phyloP scores from a whole-genome alignment of 768 basidiomycete genomes.

The Tephrocybe sp. region DNA sequence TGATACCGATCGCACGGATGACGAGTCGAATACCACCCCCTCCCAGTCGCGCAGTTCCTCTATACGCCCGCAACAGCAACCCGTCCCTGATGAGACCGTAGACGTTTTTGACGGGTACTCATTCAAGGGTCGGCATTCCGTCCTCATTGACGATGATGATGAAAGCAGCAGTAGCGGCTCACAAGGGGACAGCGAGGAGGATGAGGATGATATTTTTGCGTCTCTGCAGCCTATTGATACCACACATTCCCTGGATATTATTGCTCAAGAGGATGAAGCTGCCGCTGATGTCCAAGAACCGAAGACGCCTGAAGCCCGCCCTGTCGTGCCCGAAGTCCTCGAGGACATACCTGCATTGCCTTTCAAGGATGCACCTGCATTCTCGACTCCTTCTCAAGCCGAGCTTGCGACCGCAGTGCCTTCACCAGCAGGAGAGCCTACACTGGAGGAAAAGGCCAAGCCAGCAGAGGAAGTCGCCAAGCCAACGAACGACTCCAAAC shows the following conservation, averaged over 20 bases:
- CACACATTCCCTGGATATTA: constrained; percentile 15
- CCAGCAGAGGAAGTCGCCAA: constrained; percentile 8
- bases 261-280: constrained; percentile 23
- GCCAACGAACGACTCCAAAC: background rate
- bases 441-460: constrained; percentile 21
- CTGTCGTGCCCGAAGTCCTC: constrained; percentile 26
- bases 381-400: constrained; percentile 3
- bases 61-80: constrained; percentile 40
- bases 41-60: constrained; percentile 81
- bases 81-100: constrained; percentile 48
- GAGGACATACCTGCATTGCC: constrained; percentile 22
- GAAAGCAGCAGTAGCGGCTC: constrained; percentile 50
- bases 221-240: constrained; percentile 19
- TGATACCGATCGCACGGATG: constrained; percentile 71
- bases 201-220: constrained; percentile 26
- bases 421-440: background rate
- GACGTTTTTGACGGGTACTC: constrained; percentile 95
- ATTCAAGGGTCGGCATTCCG: constrained; percentile 84
- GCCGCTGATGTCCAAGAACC: constrained; percentile 49
- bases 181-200: constrained; percentile 44
- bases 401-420: constrained; percentile 8
- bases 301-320: constrained; percentile 75
- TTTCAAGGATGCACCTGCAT: constrained; percentile 15
- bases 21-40: constrained; percentile 75
- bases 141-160: constrained; percentile 73